A percentile compares a stretch with the other conserved stretches of the same genome.
Conservation (phyloP, 2,329 filamentous ascomycete genomes). For the Trichoderma lentiforme region DNA sequence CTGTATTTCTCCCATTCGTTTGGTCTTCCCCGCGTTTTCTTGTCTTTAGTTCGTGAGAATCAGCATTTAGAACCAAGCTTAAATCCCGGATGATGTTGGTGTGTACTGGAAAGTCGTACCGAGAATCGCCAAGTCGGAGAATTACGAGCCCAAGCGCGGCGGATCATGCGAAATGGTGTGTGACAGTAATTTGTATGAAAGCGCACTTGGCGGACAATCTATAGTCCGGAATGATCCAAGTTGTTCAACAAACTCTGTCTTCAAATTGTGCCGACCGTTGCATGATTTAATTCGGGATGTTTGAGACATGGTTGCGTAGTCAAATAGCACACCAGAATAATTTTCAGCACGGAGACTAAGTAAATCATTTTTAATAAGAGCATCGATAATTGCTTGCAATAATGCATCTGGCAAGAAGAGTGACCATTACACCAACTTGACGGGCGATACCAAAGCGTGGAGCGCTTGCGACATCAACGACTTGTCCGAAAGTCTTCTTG, state of each 20-base stretch:
- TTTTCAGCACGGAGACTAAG: background rate
- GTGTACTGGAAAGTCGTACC: background rate
- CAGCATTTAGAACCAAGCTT: background rate
- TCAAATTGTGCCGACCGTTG: background rate
- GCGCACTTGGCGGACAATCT: background rate
- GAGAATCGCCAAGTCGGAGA: constrained; percentile 5
- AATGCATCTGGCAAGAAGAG: background rate
- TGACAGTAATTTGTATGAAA: background rate
- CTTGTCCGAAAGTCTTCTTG: background rate
- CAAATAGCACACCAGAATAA: background rate
- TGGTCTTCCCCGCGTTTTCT: background rate
- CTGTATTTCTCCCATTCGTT: background rate
- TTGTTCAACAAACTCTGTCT: background rate
- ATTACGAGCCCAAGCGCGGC: background rate
- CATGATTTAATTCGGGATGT: background rate
- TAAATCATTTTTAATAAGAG: background rate
- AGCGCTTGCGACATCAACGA: background rate
- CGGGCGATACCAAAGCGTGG: background rate
- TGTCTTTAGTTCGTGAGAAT: background rate
- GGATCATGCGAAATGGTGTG: background rate
- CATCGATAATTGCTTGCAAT: background rate
- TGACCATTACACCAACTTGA: background rate
- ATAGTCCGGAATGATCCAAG: background rate
- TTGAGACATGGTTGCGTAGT: background rate
- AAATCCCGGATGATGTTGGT: background rate